Evolutionary conservation across 176 grass and related monocot species (phyloP).

Genomic region (Carex parvula): DNA sequence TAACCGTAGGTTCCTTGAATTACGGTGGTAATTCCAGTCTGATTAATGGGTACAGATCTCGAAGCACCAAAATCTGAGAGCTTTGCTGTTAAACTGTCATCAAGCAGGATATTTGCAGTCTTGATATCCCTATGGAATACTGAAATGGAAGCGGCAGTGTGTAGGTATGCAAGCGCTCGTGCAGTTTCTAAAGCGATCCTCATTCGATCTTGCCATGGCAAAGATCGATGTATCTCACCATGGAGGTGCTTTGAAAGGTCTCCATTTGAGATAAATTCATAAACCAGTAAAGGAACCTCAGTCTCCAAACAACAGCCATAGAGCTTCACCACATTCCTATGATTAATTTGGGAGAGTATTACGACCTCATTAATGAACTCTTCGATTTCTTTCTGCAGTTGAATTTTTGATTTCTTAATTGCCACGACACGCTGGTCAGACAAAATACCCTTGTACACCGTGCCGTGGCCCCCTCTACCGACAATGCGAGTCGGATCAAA

Average conservation of each 20-base stretch:
- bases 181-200: constrained; percentile 45
- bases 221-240: background rate
- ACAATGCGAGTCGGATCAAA: constrained; percentile 39
- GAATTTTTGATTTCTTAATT: constrained; percentile 54
- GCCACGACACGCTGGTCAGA: constrained; percentile 33
- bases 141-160: constrained; percentile 32
- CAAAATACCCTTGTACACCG: constrained; percentile 48
- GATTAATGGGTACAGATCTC: constrained; percentile 36
- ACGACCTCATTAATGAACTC: constrained; percentile 53
- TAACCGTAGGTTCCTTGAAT: constrained; percentile 51
- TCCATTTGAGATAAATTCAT: constrained; percentile 61
- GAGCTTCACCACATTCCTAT: constrained; percentile 52
- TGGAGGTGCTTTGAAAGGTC: constrained; percentile 47
- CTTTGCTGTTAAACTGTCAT: constrained; percentile 42
- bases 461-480: constrained; percentile 42
- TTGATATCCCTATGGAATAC: constrained; percentile 54
- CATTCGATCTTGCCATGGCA: constrained; percentile 39
- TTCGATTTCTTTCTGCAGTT: constrained; percentile 41
- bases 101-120: constrained; percentile 49
- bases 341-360: constrained; percentile 55
- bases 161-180: constrained; percentile 44
- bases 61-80: constrained; percentile 60
- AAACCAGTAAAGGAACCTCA: constrained; percentile 47
- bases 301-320: constrained; percentile 55
- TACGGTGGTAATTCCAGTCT: constrained; percentile 30